Evolutionary conservation across 2,329 filamentous ascomycete species (phyloP).

Genomic region (Aspergillus bombycis): DNA sequence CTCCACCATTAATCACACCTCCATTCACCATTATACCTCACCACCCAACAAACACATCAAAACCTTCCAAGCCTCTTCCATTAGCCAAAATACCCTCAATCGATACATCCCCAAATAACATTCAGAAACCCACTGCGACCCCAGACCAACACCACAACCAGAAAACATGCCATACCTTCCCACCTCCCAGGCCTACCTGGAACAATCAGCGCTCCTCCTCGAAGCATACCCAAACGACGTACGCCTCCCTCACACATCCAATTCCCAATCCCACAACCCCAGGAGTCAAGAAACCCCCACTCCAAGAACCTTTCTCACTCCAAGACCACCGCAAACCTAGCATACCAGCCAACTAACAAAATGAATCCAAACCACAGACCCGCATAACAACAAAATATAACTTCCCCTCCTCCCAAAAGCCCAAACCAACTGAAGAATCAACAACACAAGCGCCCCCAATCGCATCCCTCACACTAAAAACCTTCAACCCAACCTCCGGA

Average conservation of each 20-base stretch:
- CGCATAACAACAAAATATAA: conserved; percentile 92
- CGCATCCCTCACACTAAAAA: conserved; percentile 80
- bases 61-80: neutral
- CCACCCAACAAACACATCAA: neutral
- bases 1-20: neutral
- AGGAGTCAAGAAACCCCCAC: neutral
- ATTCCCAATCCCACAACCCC: neutral
- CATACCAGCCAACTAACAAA: conserved; percentile 2
- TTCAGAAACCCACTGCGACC: neutral
- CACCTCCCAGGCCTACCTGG: conserved; percentile 88
- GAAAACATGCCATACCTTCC: conserved; percentile 74
- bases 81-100: neutral
- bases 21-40: neutral
- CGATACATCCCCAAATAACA: neutral
- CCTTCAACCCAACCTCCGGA: conserved; percentile 81
- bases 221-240: conserved; percentile 85
- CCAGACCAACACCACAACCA: neutral
- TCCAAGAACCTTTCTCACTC: conserved; percentile 2
- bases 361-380: conserved; percentile 61
- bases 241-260: conserved; percentile 39
- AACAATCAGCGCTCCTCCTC: conserved; percentile 81
- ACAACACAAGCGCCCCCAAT: conserved; percentile 55
- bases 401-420: conserved; percentile 51
- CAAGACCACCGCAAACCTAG: neutral
- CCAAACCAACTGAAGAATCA: conserved; percentile 31